Evolutionary conservation across 495 filamentous ascomycete species (phyloP).

Genomic region (Podospora pseudoanserina): DNA sequence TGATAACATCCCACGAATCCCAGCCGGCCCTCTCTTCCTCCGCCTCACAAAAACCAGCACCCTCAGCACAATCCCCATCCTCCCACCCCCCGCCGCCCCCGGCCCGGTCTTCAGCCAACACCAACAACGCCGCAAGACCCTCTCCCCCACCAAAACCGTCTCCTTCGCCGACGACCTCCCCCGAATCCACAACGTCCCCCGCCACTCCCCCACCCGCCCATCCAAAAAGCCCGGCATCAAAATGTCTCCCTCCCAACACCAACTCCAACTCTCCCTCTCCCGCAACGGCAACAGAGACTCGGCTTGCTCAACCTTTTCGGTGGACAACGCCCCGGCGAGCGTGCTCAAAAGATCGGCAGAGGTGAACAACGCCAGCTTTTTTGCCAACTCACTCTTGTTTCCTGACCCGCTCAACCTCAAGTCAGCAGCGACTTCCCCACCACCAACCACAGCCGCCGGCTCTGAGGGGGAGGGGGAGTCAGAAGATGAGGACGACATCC

Average conservation of each 20-base stretch:
- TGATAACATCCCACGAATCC: constrained; percentile 3
- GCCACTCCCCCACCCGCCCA: neutral
- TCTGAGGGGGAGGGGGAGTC: neutral
- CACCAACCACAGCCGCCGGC: too few relatives aligned
- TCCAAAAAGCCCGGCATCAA: neutral
- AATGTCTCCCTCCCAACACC: neutral
- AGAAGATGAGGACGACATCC: neutral
- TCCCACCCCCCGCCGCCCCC: constrained; percentile 14
- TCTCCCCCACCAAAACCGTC: constrained; percentile 8
- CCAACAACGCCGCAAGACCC: neutral
- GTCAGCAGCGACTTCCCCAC: neutral
- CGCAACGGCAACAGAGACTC: constrained; percentile 2
- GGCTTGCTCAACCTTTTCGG: constrained; percentile 25
- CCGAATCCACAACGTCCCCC: neutral
- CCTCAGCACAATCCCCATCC: constrained; percentile 18
- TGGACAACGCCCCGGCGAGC: constrained; percentile 10
- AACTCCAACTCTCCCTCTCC: neutral
- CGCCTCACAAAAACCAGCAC: constrained; percentile 21
- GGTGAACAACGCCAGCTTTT: constrained; percentile 17
- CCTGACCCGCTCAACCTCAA: neutral
- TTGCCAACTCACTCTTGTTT: constrained; percentile 12
- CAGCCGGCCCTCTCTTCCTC: constrained; percentile 14
- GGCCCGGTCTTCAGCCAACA: neutral
- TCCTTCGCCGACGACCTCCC: neutral
- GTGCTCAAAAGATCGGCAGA: neutral